Evolutionary conservation across 768 basidiomycete species (phyloP).

Genomic region (Rhodotorula sphaerocarpa): DNA sequence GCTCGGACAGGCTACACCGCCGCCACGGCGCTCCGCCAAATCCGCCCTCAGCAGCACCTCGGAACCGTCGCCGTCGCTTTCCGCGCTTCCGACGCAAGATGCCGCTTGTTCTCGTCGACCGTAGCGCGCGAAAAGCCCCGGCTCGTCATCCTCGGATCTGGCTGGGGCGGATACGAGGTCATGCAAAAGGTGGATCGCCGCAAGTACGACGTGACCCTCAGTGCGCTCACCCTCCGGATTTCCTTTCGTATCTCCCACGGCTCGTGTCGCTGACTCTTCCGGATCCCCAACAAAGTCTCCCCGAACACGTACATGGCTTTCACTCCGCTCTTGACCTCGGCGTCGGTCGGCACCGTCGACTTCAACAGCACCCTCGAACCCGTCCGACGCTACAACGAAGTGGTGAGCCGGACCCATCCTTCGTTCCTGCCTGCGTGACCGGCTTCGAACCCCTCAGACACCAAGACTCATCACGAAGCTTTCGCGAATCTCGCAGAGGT

Average conservation of each 20-base stretch:
- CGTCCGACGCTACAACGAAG: conserved; percentile 47
- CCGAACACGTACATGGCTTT: conserved; percentile 35
- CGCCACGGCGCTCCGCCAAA: no score
- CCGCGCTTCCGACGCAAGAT: no score
- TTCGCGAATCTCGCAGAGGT: conserved; percentile 3
- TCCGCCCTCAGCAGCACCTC: no score
- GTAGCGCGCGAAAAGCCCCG: conserved; percentile 27
- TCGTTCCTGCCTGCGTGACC: no score
- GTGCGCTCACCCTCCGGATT: not conserved
- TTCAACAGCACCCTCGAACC: conserved; percentile 73
- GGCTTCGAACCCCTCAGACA: no score
- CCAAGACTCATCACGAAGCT: no score
- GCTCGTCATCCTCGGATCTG: conserved; percentile 42
- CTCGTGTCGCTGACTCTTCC: not conserved
- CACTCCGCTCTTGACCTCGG: conserved; percentile 46
- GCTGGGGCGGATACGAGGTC: conserved; percentile 35
- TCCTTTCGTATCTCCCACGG: not conserved
- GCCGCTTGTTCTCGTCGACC: not conserved
- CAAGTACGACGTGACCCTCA: conserved; percentile 38
- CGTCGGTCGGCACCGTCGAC: conserved; percentile 75
- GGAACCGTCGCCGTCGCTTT: no score
- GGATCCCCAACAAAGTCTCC: conserved; percentile 17
- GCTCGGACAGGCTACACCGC: no score
- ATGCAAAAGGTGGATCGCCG: conserved; percentile 39
- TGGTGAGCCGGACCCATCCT: not conserved